Evolutionary conservation across 1,284 basidiomycete genomes (phyloP).

Genomic region (Limonomyces culmigenus): DNA sequence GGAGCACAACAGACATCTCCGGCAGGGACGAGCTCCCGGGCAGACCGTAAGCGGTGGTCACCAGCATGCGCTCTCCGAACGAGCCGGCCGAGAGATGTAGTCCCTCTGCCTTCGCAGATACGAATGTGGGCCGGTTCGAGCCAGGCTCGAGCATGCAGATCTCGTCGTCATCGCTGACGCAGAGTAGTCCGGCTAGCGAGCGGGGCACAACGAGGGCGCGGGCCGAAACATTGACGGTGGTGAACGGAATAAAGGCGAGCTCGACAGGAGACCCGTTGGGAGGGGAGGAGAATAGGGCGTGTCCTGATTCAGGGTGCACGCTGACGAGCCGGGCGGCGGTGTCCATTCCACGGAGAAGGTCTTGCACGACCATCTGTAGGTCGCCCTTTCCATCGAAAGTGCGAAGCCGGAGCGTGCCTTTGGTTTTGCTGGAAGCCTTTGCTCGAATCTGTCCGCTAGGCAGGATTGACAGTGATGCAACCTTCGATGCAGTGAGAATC

Average conservation of each 20-base stretch:
- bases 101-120: too few species aligned
- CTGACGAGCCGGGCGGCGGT: not conserved
- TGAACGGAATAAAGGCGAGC: constrained; percentile 2
- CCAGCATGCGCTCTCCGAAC: not conserved
- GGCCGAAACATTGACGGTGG: not conserved
- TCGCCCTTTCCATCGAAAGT: not conserved
- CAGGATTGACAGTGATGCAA: not conserved
- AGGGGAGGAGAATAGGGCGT: constrained; percentile 1
- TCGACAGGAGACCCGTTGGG: not conserved
- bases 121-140: too few species aligned
- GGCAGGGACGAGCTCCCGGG: not conserved
- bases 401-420: not conserved
- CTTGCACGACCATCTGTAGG: not conserved
- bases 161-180: too few species aligned
- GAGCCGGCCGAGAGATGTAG: not conserved
- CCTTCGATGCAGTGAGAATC: not conserved
- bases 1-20: not conserved
- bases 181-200: not conserved
- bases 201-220: not conserved
- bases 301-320: not conserved
- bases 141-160: not conserved
- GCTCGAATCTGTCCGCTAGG: not conserved
- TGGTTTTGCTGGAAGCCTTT: not conserved
- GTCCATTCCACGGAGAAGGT: not conserved
- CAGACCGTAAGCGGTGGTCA: not conserved